These are phyloP conservation scores for Rhizoclosmatium sp. DNA, from an alignment of 192 early-diverging fungal species.

Conservation along the genomic window DNA sequence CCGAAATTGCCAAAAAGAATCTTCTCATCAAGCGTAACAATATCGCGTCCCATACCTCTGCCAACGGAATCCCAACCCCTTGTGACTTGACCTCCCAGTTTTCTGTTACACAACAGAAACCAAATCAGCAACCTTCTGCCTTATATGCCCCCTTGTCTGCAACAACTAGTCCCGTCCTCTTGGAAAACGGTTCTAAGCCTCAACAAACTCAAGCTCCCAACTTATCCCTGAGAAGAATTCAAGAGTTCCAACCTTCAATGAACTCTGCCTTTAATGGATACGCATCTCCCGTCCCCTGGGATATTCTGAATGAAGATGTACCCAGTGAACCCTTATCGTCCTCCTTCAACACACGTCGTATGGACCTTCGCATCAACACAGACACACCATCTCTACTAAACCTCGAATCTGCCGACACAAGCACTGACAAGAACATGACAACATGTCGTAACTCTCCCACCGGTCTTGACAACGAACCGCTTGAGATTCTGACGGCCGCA, in stretches of 20 bases:
- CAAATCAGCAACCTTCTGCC: not conserved
- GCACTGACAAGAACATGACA: not conserved
- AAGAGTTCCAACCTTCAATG: not conserved
- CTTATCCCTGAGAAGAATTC: not conserved
- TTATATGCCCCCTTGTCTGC: not conserved
- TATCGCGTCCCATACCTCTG: constrained; percentile 63
- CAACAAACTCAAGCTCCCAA: not conserved
- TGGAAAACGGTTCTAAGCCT: not conserved
- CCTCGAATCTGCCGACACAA: not conserved
- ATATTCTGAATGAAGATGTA: not conserved
- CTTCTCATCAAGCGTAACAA: constrained; percentile 82
- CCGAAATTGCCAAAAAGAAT: constrained; percentile 99
- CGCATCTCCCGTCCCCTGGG: not conserved
- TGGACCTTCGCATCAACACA: not conserved
- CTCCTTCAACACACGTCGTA: constrained; percentile 2
- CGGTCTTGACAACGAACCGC: constrained; percentile 2
- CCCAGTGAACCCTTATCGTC: not conserved
- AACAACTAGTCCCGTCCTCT: not conserved
- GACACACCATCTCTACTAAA: not conserved
- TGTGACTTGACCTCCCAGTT: not conserved
- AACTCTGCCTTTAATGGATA: not conserved
- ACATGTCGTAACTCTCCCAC: constrained; percentile 15
- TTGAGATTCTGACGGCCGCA: not conserved
- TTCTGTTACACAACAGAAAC: not conserved
- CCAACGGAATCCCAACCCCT: constrained; percentile 24